These are phyloP conservation scores for Tetrastigma voinierianum DNA, from an alignment of 164 flowering plant genomes.

Conservation along the genomic window DNA sequence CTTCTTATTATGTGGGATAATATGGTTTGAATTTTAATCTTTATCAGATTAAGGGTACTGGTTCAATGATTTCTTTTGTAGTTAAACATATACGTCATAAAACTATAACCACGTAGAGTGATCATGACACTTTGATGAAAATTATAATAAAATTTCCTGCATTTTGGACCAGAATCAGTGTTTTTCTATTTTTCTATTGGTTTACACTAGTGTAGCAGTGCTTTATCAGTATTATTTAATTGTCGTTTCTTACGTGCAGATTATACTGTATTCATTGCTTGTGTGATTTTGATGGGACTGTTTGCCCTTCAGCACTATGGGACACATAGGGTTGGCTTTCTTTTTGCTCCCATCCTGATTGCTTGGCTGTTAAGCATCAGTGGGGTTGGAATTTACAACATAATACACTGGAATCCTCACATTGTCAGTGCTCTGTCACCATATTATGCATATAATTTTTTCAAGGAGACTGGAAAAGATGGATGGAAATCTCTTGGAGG, in stretches of 20 bases:
- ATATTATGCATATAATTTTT: constrained; percentile 42
- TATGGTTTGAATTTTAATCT: neutral
- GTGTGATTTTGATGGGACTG: constrained; percentile 51
- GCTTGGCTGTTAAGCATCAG: constrained; percentile 69
- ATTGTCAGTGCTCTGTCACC: constrained; percentile 58
- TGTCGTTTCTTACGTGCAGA: constrained; percentile 22
- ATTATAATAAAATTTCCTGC: neutral
- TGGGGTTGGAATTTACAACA: constrained; percentile 62
- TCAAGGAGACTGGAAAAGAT: constrained; percentile 38
- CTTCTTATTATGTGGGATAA: neutral
- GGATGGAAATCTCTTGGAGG: constrained; percentile 71
- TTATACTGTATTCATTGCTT: constrained; percentile 34
- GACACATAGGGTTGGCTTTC: constrained; percentile 57
- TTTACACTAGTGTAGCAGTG: too few relatives aligned
- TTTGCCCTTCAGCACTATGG: constrained; percentile 73
- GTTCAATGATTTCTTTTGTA: too few relatives aligned
- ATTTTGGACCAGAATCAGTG: neutral
- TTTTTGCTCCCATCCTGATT: constrained; percentile 61
- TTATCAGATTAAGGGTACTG: neutral
- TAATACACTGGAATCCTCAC: constrained; percentile 47
- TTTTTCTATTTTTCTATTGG: neutral
- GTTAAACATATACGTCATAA: too few relatives aligned
- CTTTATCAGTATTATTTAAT: neutral
- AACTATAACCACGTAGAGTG: too few relatives aligned
- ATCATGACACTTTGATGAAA: too few relatives aligned